These are phyloP conservation scores for Coffea humblotiana DNA, from an alignment of 305 asterid species.

Conservation along the genomic window DNA sequence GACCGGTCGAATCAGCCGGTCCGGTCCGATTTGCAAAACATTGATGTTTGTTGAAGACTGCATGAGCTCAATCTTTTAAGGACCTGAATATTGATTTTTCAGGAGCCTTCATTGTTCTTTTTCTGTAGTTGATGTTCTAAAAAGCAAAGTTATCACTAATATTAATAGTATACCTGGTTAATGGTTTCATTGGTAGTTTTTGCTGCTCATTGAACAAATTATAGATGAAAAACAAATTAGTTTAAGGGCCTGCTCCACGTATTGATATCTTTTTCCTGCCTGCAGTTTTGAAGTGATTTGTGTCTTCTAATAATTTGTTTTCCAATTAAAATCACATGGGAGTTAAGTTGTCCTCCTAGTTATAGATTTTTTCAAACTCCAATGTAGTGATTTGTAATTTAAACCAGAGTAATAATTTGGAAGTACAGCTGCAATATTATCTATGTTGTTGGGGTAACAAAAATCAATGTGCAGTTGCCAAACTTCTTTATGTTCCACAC, in stretches of 20 bases:
- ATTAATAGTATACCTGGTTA: background rate
- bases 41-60: background rate
- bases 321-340: background rate
- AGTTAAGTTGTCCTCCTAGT: background rate
- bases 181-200: background rate
- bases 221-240: background rate
- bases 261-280: background rate
- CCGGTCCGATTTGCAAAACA: no score
- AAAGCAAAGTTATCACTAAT: background rate
- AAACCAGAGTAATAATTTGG: background rate
- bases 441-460: background rate
- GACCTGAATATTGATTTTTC: background rate
- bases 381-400: background rate
- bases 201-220: background rate
- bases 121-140: background rate
- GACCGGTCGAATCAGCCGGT: no score
- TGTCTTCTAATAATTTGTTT: background rate
- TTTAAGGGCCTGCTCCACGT: background rate
- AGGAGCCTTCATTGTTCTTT: background rate
- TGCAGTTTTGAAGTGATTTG: background rate
- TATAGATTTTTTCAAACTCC: background rate
- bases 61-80: background rate
- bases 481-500: background rate
- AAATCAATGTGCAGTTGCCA: background rate
- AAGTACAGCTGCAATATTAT: background rate